Base-by-base conservation (phyloP, 2,329 filamentous ascomycete species). In the Talaromyces rugulosus region DNA sequence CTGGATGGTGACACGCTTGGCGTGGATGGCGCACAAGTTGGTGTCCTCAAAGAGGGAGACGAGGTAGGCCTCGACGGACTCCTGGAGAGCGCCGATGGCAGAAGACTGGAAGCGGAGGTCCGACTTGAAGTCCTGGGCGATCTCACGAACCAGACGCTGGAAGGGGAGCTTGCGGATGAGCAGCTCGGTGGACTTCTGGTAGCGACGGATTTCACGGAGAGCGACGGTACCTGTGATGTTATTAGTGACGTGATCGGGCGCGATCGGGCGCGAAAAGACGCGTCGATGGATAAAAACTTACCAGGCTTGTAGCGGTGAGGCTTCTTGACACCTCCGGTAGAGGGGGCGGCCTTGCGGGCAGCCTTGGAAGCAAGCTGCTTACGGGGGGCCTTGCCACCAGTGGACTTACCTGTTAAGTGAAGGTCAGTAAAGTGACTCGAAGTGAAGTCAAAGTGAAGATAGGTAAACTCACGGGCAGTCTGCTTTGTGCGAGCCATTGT, bases 331-430 rank as follows among this genome's bases (percentile, higher is more conserved):
- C 90, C 90, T 75, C 94, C 95, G 79, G 95, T 98, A 67, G 92
- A 96, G 72, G 95, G 95, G 65, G 95, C 94, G 74, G 89, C 92
- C 89, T 99, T 99, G 85, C 95, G 93, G 75, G 95, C 94, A 71
- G 94, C 95, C 91, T 97, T 97, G 86, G 93, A 96, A 74, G 94
- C 94, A 77, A 98, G 92, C 88, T 97, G 93, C 91, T 99, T 99
- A 82, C 86, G 85, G 71, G 86, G 86, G 75, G 86, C 86, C 81
- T 89, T 89, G 83, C 86, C 86, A 87, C 86, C 86, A 78, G 85
- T 87, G 77, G 85, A 87, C 83, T 96, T 89, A 80, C 87, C 86
- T 87, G 74, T 28, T 54, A 63, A 64, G 23, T 23, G 23, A 23
- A 64, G 59, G 66, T 72, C 66, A 74, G 72, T 68, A 56, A 66